These are phyloP conservation scores for Beauveria pseudobassiana DNA, from an alignment of 2,329 filamentous ascomycete genomes.

Conservation along the genomic window DNA sequence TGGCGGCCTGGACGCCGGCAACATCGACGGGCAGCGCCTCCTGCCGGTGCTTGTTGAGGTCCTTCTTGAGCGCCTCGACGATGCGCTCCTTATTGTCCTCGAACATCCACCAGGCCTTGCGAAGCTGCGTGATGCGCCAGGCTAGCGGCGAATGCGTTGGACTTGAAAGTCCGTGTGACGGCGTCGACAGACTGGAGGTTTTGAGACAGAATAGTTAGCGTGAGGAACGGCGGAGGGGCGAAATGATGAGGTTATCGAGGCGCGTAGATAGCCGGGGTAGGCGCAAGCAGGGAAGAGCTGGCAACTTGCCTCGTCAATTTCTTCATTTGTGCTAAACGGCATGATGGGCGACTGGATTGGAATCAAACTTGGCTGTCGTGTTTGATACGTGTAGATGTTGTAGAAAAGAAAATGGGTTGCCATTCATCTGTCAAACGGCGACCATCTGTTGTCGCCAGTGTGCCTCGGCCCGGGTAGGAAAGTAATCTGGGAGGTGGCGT, in stretches of 20 bases:
- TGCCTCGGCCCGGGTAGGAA: background rate
- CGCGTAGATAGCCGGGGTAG: background rate
- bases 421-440: background rate
- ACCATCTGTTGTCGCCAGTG: background rate
- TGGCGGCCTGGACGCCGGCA: slow-evolving; percentile 24
- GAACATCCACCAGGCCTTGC: slow-evolving; percentile 33
- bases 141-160: slow-evolving; percentile 20
- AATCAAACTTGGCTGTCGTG: background rate
- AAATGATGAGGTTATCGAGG: background rate
- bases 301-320: slow-evolving; percentile 9
- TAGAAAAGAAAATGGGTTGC: background rate
- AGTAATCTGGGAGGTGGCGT: background rate
- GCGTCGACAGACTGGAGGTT: background rate
- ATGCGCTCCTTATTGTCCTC: slow-evolving; percentile 30
- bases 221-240: background rate
- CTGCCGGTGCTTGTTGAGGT: slow-evolving; percentile 27
- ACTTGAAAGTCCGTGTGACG: slow-evolving; percentile 8
- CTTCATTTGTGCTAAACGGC: slow-evolving; percentile 1
- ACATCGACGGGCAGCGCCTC: slow-evolving; percentile 28
- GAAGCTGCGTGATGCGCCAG: slow-evolving; percentile 35
- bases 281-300: background rate
- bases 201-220: background rate
- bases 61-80: slow-evolving; percentile 24
- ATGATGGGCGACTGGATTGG: slow-evolving; percentile 19
- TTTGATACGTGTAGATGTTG: background rate